Evolutionary conservation across 805 yeast species (phyloP).

Genomic region (Sugiyamaella floridensis): DNA sequence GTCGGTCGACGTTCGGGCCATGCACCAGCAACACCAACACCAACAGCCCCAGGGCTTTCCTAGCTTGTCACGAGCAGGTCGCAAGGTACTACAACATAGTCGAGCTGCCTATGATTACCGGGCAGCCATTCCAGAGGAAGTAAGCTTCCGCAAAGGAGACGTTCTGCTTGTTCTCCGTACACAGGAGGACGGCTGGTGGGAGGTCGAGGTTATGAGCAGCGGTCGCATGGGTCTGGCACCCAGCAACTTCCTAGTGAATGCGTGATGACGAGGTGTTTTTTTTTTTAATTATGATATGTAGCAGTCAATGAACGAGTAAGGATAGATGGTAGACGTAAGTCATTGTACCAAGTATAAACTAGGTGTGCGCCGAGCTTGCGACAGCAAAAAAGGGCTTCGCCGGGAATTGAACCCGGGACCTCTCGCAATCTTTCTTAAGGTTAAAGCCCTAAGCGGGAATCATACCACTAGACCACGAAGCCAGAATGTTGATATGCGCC

Average conservation of each 20-base stretch:
- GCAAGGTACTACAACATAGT: slow-evolving; percentile 44
- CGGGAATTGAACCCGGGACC: slow-evolving; percentile 36
- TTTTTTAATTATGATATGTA: neutral
- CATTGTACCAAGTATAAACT: neutral
- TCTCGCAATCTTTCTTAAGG: slow-evolving; percentile 30
- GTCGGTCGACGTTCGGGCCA: slow-evolving; percentile 16
- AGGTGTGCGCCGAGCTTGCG: too few species aligned
- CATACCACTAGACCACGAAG: slow-evolving; percentile 34
- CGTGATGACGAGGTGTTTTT: slow-evolving; percentile 2
- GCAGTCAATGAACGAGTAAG: neutral
- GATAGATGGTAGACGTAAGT: too few species aligned
- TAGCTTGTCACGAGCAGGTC: slow-evolving; percentile 44
- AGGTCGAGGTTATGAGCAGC: slow-evolving; percentile 46
- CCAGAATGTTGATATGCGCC: slow-evolving; percentile 11
- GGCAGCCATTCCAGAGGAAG: slow-evolving; percentile 55
- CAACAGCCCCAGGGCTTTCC: slow-evolving; percentile 33
- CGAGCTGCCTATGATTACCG: slow-evolving; percentile 53
- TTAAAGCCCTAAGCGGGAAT: slow-evolving; percentile 31
- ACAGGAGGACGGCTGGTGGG: slow-evolving; percentile 76
- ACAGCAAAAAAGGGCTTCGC: slow-evolving; percentile 30
- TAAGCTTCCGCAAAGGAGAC: slow-evolving; percentile 54
- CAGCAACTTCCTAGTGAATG: slow-evolving; percentile 41
- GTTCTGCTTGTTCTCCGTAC: slow-evolving; percentile 44
- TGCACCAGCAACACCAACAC: slow-evolving; percentile 15
- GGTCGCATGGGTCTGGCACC: slow-evolving; percentile 53